phyloP scores from a whole-genome alignment of 805 yeast genomes.

The Teunomyces stri region DNA sequence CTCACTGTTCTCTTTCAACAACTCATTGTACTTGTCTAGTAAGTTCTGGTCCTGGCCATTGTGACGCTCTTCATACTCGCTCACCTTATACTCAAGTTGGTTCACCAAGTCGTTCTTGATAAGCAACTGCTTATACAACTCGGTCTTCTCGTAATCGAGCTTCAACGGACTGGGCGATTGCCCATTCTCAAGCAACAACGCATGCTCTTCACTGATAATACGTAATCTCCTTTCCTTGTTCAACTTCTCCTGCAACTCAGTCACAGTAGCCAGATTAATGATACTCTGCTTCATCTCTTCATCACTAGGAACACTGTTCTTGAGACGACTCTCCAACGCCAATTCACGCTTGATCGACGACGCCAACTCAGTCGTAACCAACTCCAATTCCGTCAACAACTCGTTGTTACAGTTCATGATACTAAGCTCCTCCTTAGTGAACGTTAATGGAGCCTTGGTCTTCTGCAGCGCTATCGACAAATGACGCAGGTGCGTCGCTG shows the following conservation, averaged over 20 bases:
- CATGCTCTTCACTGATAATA: slow-evolving; percentile 69
- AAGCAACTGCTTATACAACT: slow-evolving; percentile 45
- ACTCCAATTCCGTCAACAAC: slow-evolving; percentile 59
- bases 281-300: slow-evolving; percentile 19
- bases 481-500: neutral
- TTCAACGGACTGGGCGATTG: slow-evolving; percentile 53
- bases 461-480: slow-evolving; percentile 1
- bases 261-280: slow-evolving; percentile 22
- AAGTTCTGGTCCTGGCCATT: slow-evolving; percentile 28
- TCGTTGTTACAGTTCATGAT: slow-evolving; percentile 58
- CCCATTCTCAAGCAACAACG: slow-evolving; percentile 53
- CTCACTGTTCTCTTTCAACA: slow-evolving; percentile 40
- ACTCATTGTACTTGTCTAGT: slow-evolving; percentile 36
- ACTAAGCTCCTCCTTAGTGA: slow-evolving; percentile 61
- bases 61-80: slow-evolving; percentile 27
- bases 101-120: slow-evolving; percentile 48
- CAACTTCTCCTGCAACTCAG: slow-evolving; percentile 52
- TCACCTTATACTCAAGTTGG: slow-evolving; percentile 47
- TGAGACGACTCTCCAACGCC: slow-evolving; percentile 48
- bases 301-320: slow-evolving; percentile 6
- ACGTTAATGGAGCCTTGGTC: slow-evolving; percentile 11
- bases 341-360: slow-evolving; percentile 69
- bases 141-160: slow-evolving; percentile 54
- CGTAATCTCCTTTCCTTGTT: slow-evolving; percentile 65
- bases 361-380: slow-evolving; percentile 71